Evolutionary conservation across 2,329 filamentous ascomycete species (phyloP).

Genomic region (Leptographium lundbergii): DNA sequence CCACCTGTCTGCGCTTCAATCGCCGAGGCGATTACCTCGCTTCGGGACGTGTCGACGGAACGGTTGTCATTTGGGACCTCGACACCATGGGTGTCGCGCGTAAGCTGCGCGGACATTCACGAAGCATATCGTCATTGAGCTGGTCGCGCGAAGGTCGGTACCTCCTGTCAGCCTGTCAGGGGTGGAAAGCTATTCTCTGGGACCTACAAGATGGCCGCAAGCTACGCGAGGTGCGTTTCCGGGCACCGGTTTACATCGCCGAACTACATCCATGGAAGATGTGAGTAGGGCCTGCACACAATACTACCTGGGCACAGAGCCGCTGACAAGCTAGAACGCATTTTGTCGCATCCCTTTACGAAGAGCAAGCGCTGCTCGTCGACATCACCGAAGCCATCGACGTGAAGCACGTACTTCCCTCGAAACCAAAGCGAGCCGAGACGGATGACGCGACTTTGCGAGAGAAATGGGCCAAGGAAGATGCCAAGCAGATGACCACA

Average conservation of each 20-base stretch:
- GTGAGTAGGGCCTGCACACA: constrained; percentile 37
- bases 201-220: constrained; percentile 61
- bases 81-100: constrained; percentile 95
- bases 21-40: constrained; percentile 89
- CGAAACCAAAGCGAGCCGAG: constrained; percentile 63
- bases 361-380: constrained; percentile 82
- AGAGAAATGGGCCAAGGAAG: constrained; percentile 81
- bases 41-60: constrained; percentile 86
- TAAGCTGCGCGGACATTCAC: constrained; percentile 85
- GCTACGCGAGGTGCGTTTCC: constrained; percentile 76
- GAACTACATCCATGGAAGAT: constrained; percentile 87
- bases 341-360: constrained; percentile 86
- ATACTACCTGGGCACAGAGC: too few species aligned
- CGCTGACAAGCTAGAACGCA: constrained; percentile 43
- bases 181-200: constrained; percentile 95
- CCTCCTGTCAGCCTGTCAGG: constrained; percentile 82
- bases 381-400: constrained; percentile 61
- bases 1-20: constrained; percentile 70
- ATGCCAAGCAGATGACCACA: constrained; percentile 90
- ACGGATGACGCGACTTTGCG: constrained; percentile 57
- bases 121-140: constrained; percentile 86
- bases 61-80: constrained; percentile 90
- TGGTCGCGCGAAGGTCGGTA: constrained; percentile 91
- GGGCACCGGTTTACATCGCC: constrained; percentile 88
- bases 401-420: constrained; percentile 66